Conservation (phyloP, 2,329 filamentous ascomycete species). For the Thielaviopsis punctulata region DNA sequence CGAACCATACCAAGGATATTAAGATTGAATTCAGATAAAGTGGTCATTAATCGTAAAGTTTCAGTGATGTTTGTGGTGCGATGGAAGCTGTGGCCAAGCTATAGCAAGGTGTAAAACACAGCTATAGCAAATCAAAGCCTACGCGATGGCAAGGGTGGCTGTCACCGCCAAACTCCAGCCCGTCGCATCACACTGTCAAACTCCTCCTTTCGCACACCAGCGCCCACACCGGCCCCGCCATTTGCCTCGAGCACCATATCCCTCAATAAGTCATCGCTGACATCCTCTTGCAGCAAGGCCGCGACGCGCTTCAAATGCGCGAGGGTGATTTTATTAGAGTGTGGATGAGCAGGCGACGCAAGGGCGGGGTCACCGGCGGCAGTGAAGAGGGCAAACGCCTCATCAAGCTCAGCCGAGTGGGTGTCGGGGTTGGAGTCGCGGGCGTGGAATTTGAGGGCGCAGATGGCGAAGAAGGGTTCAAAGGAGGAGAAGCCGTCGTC, state of each 20-base stretch:
- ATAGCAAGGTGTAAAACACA: too few relatives aligned
- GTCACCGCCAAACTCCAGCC: conserved; percentile 65
- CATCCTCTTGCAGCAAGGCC: conserved; percentile 64
- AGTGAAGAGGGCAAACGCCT: conserved; percentile 70
- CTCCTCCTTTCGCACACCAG: conserved; percentile 59
- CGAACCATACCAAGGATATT: not conserved
- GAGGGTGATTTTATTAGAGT: conserved; percentile 46
- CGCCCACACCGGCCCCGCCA: conserved; percentile 52
- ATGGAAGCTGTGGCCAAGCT: too few relatives aligned
- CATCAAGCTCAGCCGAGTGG: conserved; percentile 52
- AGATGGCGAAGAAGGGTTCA: conserved; percentile 69
- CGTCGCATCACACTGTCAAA: conserved; percentile 75
- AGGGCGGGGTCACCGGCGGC: conserved; percentile 21
- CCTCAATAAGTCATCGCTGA: conserved; percentile 64
- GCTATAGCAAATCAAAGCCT: too few relatives aligned
- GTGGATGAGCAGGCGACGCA: not conserved
- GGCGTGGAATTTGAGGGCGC: conserved; percentile 66
- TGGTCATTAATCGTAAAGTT: not conserved
- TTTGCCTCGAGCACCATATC: conserved; percentile 96
- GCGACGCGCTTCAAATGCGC: conserved; percentile 64
- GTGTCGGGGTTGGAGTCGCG: conserved; percentile 34
- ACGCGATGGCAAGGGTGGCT: too few relatives aligned
- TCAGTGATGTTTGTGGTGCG: too few relatives aligned
- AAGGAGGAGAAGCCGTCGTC: conserved; percentile 62
- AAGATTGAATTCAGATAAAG: not conserved